Evolutionary conservation across 495 filamentous ascomycete genomes (phyloP).

Genomic region (Penicillium cataractarum): DNA sequence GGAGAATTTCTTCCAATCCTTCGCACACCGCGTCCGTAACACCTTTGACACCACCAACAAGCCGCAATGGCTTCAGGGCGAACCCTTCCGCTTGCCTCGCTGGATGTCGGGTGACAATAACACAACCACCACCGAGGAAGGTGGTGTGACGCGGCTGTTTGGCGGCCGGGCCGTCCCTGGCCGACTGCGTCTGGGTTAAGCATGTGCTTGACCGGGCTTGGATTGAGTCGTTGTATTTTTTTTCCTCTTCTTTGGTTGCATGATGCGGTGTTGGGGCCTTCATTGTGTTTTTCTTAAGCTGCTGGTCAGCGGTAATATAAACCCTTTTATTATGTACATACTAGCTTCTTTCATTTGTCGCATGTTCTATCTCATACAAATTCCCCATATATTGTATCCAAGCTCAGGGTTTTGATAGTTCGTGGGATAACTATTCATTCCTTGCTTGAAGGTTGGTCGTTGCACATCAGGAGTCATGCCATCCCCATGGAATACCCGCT

Average conservation of each 20-base stretch:
- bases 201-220: not conserved
- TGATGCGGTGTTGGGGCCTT: conserved; percentile 29
- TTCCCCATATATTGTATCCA: not conserved
- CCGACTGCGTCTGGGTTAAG: conserved; percentile 41
- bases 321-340: conserved; percentile 26
- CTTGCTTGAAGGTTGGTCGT: not conserved
- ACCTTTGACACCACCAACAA: conserved; percentile 84
- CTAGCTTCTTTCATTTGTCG: conserved; percentile 6
- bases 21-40: conserved; percentile 85
- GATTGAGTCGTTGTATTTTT: not conserved
- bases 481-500: too few species aligned
- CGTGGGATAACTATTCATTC: too few species aligned
- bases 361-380: not conserved
- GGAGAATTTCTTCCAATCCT: conserved; percentile 77
- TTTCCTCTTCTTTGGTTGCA: conserved; percentile 13
- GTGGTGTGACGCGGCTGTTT: conserved; percentile 54
- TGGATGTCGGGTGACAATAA: conserved; percentile 67
- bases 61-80: conserved; percentile 76
- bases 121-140: conserved; percentile 40
- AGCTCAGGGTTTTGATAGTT: not conserved
- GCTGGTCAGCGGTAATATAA: conserved; percentile 35
- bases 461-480: not conserved
- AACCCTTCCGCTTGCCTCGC: conserved; percentile 73
- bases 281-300: conserved; percentile 27
- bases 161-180: conserved; percentile 58